Base-by-base conservation (phyloP, 2,329 filamentous ascomycete genomes). In the Purpureocillium lavendulum region DNA sequence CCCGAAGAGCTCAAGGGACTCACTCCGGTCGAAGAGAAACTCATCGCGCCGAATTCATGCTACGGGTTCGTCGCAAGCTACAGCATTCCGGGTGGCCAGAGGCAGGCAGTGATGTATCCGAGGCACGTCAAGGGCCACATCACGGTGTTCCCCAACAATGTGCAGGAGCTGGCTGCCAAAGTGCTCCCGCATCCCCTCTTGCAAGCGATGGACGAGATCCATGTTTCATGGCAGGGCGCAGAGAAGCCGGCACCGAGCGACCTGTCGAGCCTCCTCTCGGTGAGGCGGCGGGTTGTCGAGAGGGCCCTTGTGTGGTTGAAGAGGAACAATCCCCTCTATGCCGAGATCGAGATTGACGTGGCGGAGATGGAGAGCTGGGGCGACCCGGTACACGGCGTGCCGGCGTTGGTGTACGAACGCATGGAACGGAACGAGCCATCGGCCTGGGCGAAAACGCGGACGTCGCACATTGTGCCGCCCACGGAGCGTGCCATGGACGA, bases 301-400 rank as follows among this genome's bases (percentile, higher is more conserved):
- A 43, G 32, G 12, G 43, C 40, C 14, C 35, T 43, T 28, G 14
- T 37, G 16, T 46, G 44, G 41, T 31, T 46, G 26, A 44, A 42
- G 39, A 38, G 32, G 26, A 16, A 44, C 30, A 44, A 44, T 33
- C 29, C 30, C 15, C 32, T 35, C 12, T 42, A 44, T 41, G 36
- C 30, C 14, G 36, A 42, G 29, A 40, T 46, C 32, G 26, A 38
- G 5, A 46, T 44, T 31, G 41, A 42, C 29, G 34, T 7, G 26
- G 41, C 34, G 12, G 41, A 46, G 29, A 18, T 46, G 41, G 35
- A 46, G 29, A 46, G 44, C 36, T 46, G 41, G 44, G 39, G 37
- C 8, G 15, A 30, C 11, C 30, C 38, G 33, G 28, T 38, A 16
- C 29, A 46, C 21, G 39, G 37, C 2, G 39, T 46, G 39, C 41